Conservation (phyloP, 805 yeast genomes). For the Kodamaea restingae region DNA sequence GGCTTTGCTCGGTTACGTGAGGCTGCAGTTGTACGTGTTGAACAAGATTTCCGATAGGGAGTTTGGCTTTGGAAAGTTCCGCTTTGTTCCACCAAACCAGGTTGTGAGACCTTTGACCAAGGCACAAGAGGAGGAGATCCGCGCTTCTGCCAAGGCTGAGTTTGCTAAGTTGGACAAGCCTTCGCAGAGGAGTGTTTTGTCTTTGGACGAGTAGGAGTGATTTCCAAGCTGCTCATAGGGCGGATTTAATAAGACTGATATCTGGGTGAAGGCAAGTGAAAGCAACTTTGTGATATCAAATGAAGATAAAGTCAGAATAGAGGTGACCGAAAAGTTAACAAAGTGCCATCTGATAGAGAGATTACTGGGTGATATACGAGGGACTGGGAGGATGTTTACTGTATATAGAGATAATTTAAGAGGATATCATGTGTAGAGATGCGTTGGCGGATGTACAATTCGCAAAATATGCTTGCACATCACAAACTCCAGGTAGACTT, state of each 20-base stretch:
- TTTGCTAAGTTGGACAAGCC: conserved; percentile 56
- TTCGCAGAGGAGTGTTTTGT: conserved; percentile 48
- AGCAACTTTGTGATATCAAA: too few relatives aligned
- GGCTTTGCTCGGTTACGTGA: conserved; percentile 82
- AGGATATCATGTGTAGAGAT: too few relatives aligned
- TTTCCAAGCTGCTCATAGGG: too few relatives aligned
- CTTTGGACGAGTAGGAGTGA: conserved; percentile 42
- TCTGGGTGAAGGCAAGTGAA: too few relatives aligned
- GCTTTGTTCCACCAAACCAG: conserved; percentile 77
- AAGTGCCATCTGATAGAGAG: too few relatives aligned
- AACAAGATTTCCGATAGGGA: conserved; percentile 85
- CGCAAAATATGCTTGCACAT: too few relatives aligned
- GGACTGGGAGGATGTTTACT: not conserved
- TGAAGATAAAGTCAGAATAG: too few relatives aligned
- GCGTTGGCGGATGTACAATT: too few relatives aligned
- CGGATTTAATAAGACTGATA: too few relatives aligned
- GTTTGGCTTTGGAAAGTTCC: conserved; percentile 86
- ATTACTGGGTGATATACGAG: too few relatives aligned
- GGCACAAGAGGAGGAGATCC: conserved; percentile 57
- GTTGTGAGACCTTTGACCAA: conserved; percentile 67
- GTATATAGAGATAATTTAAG: conserved; percentile 1
- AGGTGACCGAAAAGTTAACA: too few relatives aligned
- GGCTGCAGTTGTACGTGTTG: conserved; percentile 85
- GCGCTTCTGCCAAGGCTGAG: conserved; percentile 46
- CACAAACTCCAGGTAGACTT: too few relatives aligned